Evolutionary conservation across 1,284 basidiomycete species (phyloP).

Genomic region (Sanghuangporus weigelae): DNA sequence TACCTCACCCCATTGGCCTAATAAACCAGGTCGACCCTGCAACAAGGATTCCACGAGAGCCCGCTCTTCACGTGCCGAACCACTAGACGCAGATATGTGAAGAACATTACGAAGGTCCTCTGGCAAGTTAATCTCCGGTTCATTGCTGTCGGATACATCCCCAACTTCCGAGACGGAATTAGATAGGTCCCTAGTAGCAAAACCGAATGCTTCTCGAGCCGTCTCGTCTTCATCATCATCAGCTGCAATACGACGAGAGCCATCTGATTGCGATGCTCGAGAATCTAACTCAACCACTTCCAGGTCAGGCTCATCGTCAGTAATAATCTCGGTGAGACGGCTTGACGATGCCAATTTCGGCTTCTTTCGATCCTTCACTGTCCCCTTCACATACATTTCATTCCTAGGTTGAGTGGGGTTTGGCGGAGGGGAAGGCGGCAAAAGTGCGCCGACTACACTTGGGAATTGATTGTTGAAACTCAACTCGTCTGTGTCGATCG

Average conservation of each 20-base stretch:
- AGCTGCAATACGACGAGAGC: neutral
- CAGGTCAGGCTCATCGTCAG: neutral
- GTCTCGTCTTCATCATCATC: neutral
- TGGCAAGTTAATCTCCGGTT: conserved; percentile 50
- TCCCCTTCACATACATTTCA: conserved; percentile 33
- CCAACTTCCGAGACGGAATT: neutral
- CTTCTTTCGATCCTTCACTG: conserved; percentile 35
- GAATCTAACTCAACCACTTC: conserved; percentile 24
- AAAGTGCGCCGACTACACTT: conserved; percentile 24
- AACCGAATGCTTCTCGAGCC: neutral
- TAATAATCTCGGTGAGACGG: neutral
- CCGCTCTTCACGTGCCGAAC: conserved; percentile 42
- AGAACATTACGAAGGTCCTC: conserved; percentile 59
- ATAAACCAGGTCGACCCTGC: conserved; percentile 52
- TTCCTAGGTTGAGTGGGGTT: conserved; percentile 25
- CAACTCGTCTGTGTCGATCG: neutral
- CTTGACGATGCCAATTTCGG: conserved; percentile 25
- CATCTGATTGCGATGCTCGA: conserved; percentile 20
- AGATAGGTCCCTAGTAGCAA: neutral
- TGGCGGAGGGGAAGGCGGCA: conserved; percentile 65
- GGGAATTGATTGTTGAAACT: neutral
- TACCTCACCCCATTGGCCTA: conserved; percentile 59
- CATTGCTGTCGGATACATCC: neutral
- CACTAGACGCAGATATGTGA: conserved; percentile 45
- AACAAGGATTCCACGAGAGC: conserved; percentile 53